These are phyloP conservation scores for Pleurotus platypus DNA, from an alignment of 768 basidiomycete species.

Conservation along the genomic window DNA sequence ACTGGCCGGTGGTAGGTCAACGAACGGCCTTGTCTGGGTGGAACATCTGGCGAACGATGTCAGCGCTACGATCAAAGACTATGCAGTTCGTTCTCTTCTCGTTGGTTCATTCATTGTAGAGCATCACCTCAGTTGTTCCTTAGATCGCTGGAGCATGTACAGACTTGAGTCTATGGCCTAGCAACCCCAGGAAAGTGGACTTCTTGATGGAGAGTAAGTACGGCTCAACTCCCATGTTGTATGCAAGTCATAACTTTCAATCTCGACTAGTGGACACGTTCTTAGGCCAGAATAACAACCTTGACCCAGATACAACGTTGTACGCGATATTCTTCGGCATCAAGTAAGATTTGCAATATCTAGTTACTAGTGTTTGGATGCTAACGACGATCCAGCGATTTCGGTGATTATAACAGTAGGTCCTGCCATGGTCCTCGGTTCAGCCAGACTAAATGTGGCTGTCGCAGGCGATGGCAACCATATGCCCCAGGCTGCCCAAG, in stretches of 20 bases:
- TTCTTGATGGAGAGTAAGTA: conserved; percentile 44
- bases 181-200: conserved; percentile 41
- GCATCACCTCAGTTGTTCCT: background rate
- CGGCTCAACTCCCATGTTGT: background rate
- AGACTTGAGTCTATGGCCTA: conserved; percentile 47
- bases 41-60: conserved; percentile 42
- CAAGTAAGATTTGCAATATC: conserved; percentile 29
- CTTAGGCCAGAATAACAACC: conserved; percentile 36
- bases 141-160: conserved; percentile 43
- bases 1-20: conserved; percentile 46
- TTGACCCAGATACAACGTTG: conserved; percentile 44
- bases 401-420: background rate
- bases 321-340: conserved; percentile 55
- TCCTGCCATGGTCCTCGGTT: no score
- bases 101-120: background rate
- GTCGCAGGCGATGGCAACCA: conserved; percentile 40
- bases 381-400: background rate
- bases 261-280: conserved; percentile 34
- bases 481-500: conserved; percentile 39
- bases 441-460: background rate
- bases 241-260: background rate
- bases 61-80: conserved; percentile 44
- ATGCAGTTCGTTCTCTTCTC: conserved; percentile 34
- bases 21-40: conserved; percentile 50
- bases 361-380: background rate